Base-by-base conservation (phyloP, 2,329 filamentous ascomycete genomes). In the Botrytis byssoidea region DNA sequence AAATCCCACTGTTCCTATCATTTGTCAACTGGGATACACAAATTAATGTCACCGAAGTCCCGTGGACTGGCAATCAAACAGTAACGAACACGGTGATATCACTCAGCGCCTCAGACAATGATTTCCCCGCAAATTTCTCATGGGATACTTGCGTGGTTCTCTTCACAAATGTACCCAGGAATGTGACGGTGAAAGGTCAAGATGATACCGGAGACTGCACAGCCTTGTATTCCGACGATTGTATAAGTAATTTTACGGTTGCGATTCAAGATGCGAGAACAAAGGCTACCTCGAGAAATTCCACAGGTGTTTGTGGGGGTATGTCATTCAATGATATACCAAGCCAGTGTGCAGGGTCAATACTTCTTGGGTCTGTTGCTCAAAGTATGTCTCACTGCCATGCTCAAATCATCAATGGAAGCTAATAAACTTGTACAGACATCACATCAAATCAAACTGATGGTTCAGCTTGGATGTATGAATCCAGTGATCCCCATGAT, bases 1-100 rank as follows among this genome's bases (percentile, higher is more conserved):
- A 32, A 1, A 22, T 20, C 16, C 57, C 69, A 9, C 8, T 9
- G 9, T 25, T 18, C 25, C 9, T 6, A 18, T 25, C 7, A 71
- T 3, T 37, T 8, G 59, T 29, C 4, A 18, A 3, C 0, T 71
- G 70, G 60, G 44, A 44, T 22, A 55, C 70, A 14, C 46, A 22
- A 51, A 55, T 71, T 8, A 71, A 66, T 12, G 70, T 71, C 18
- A 71, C 60, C n/a, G 70, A 66, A 32, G 35, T 71, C 18, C 70
- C 44, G 9, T 71, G 59, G 70, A 42, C 9, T 12, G n/a, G 14
- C 14, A 65, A 65, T 12, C 44, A 65, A 25, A 44, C 35, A 5
- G 20, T 55, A 9, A 71, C 70, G 5, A 71, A 65, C n/a, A 65
- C 59, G 22, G 70, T 71, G n/a, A 66, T 71, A 18, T 66, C 60